A percentile compares a stretch with the other conserved stretches of the same genome.
phyloP scores from a whole-genome alignment of 1,139 yeast species.

The Saccharomyces hybrid region DNA sequence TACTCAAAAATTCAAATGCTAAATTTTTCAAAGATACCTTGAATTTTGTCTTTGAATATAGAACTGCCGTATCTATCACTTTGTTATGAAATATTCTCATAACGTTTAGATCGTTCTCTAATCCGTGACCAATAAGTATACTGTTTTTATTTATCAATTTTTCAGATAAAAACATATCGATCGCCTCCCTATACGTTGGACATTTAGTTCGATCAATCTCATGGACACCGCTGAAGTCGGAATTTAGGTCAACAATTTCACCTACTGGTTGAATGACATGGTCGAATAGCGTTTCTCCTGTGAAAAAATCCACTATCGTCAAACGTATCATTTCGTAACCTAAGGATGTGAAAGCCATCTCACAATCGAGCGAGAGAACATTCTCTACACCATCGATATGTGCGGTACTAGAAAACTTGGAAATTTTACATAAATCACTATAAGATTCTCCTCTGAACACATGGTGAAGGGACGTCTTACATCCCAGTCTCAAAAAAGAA shows the following conservation, averaged over 20 bases:
- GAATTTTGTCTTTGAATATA: slow-evolving; percentile 60
- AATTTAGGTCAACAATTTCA: slow-evolving; percentile 67
- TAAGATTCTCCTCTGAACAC: slow-evolving; percentile 58
- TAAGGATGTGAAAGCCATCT: slow-evolving; percentile 83
- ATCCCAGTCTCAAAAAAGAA: slow-evolving; percentile 38
- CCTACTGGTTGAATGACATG: slow-evolving; percentile 72
- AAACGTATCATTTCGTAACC: slow-evolving; percentile 84
- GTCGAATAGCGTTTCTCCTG: slow-evolving; percentile 59
- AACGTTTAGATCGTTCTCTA: slow-evolving; percentile 84
- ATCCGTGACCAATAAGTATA: slow-evolving; percentile 82
- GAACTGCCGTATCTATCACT: slow-evolving; percentile 77
- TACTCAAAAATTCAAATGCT: slow-evolving; percentile 60
- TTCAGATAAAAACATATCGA: slow-evolving; percentile 38
- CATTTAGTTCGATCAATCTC: slow-evolving; percentile 48
- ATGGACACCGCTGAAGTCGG: slow-evolving; percentile 78
- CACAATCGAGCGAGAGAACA: slow-evolving; percentile 88
- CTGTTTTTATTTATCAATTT: slow-evolving; percentile 56
- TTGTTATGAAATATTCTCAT: slow-evolving; percentile 65
- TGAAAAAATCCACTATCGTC: slow-evolving; percentile 71
- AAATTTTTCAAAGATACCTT: slow-evolving; percentile 65
- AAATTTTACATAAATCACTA: slow-evolving; percentile 37
- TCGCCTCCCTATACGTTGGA: slow-evolving; percentile 50
- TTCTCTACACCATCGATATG: slow-evolving; percentile 28
- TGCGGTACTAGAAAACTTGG: slow-evolving; percentile 15
- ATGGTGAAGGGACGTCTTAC: slow-evolving; percentile 51